Percentiles rank a stretch among this genome's conserved stretches.
phyloP scores from a whole-genome alignment of 441 rosid species.

The Adansonia grandidieri region DNA sequence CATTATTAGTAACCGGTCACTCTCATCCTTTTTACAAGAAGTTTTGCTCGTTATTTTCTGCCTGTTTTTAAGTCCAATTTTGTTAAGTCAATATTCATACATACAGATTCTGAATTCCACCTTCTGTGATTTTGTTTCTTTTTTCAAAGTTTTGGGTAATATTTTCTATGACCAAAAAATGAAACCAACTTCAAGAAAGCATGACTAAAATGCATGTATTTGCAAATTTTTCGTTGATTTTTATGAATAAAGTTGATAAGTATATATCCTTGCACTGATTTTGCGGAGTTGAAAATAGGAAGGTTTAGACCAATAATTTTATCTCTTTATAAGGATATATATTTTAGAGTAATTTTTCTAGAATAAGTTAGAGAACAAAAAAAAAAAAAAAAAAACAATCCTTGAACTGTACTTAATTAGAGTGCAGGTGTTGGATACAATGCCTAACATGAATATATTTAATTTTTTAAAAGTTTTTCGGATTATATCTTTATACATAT shows the following conservation, averaged over 20 bases:
- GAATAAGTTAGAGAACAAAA: slow-evolving; percentile 9
- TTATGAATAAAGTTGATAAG: background rate
- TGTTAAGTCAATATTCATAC: background rate
- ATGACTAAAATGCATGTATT: background rate
- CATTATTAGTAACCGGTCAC: background rate
- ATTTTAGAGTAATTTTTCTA: slow-evolving; percentile 16
- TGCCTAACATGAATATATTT: too few relatives aligned
- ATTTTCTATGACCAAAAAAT: background rate
- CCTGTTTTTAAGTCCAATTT: background rate
- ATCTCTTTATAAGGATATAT: background rate
- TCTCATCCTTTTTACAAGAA: background rate
- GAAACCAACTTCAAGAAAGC: slow-evolving; percentile 19
- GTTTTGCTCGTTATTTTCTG: background rate
- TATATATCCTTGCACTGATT: slow-evolving; percentile 17
- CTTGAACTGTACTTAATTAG: too few relatives aligned
- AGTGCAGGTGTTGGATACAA: too few relatives aligned
- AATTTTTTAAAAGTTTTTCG: too few relatives aligned
- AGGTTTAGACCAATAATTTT: background rate
- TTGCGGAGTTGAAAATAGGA: slow-evolving; percentile 10
- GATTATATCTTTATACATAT: too few relatives aligned
- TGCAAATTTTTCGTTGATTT: slow-evolving; percentile 25
- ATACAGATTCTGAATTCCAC: background rate
- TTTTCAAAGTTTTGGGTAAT: slow-evolving; percentile 10
- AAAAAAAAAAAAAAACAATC: too few relatives aligned
- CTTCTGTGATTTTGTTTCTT: background rate